Evolutionary conservation across 2,329 filamentous ascomycete genomes (phyloP).

Genomic region (Domatiomyces globalis): DNA sequence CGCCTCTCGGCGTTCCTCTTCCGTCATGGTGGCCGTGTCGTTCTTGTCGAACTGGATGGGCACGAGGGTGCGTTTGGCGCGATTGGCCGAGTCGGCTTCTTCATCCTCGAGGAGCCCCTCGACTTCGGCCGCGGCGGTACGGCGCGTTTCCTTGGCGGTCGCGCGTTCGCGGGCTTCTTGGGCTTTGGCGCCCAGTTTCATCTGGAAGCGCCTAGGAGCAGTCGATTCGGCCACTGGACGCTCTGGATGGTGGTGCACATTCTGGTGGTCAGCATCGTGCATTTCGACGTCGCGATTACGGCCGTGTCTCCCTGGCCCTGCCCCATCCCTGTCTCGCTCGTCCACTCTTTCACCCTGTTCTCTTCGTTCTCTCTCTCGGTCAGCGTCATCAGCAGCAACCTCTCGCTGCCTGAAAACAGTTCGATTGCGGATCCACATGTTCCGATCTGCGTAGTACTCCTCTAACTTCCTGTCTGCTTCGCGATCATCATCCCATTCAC

Average conservation of each 20-base stretch:
- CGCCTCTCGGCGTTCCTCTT: slow-evolving; percentile 75
- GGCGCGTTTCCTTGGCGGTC: slow-evolving; percentile 34
- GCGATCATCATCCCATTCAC: slow-evolving; percentile 80
- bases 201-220: slow-evolving; percentile 66
- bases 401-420: slow-evolving; percentile 60
- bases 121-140: slow-evolving; percentile 68
- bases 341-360: slow-evolving; percentile 69
- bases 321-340: slow-evolving; percentile 3
- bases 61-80: slow-evolving; percentile 57
- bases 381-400: slow-evolving; percentile 61
- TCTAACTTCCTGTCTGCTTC: slow-evolving; percentile 59
- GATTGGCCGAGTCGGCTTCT: slow-evolving; percentile 56
- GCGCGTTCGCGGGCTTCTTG: slow-evolving; percentile 47
- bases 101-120: slow-evolving; percentile 92
- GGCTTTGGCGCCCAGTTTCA: slow-evolving; percentile 78
- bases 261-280: slow-evolving; percentile 21
- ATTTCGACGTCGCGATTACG: slow-evolving; percentile 52
- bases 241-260: background rate
- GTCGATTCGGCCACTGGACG: slow-evolving; percentile 1
- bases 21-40: slow-evolving; percentile 55
- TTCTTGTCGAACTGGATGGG: slow-evolving; percentile 69
- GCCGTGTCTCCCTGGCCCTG: background rate
- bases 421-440: slow-evolving; percentile 71
- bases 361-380: slow-evolving; percentile 63
- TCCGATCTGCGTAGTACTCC: slow-evolving; percentile 77